phyloP scores from a whole-genome alignment of 1,139 yeast species.

The Lodderomyces parapsilosis region DNA sequence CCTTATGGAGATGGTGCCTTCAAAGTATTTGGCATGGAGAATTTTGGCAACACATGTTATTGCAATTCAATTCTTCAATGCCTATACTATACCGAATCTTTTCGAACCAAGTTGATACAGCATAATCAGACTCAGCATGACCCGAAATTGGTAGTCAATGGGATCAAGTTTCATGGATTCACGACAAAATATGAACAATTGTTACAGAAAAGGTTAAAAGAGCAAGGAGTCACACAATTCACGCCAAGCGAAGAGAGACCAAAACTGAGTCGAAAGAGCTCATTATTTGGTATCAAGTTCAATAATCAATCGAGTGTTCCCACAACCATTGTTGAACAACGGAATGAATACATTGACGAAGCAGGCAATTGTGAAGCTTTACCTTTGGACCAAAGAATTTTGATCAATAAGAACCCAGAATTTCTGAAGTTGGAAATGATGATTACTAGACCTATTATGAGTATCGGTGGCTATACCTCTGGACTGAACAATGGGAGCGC shows the following conservation, averaged over 20 bases:
- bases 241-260: slow-evolving; percentile 24
- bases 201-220: slow-evolving; percentile 37
- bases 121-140: slow-evolving; percentile 37
- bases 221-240: slow-evolving; percentile 22
- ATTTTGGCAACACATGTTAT: slow-evolving; percentile 93
- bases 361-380: slow-evolving; percentile 36
- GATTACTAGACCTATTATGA: slow-evolving; percentile 35
- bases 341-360: slow-evolving; percentile 26
- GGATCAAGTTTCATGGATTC: slow-evolving; percentile 46
- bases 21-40: slow-evolving; percentile 90
- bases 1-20: slow-evolving; percentile 59
- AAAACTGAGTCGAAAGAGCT: slow-evolving; percentile 34
- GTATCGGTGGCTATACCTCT: not conserved
- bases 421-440: slow-evolving; percentile 35
- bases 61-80: slow-evolving; percentile 92
- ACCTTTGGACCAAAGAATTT: slow-evolving; percentile 35
- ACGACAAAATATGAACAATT: slow-evolving; percentile 46
- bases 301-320: slow-evolving; percentile 18
- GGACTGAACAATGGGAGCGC: slow-evolving; percentile 4
- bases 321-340: slow-evolving; percentile 17
- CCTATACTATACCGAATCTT: slow-evolving; percentile 68
- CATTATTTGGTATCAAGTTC: slow-evolving; percentile 44
- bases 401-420: slow-evolving; percentile 30
- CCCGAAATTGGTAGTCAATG: slow-evolving; percentile 38
- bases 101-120: slow-evolving; percentile 54